These are phyloP conservation scores for Neostapfia colusana DNA, from an alignment of 176 grass and related monocot genomes.

Conservation along the genomic window DNA sequence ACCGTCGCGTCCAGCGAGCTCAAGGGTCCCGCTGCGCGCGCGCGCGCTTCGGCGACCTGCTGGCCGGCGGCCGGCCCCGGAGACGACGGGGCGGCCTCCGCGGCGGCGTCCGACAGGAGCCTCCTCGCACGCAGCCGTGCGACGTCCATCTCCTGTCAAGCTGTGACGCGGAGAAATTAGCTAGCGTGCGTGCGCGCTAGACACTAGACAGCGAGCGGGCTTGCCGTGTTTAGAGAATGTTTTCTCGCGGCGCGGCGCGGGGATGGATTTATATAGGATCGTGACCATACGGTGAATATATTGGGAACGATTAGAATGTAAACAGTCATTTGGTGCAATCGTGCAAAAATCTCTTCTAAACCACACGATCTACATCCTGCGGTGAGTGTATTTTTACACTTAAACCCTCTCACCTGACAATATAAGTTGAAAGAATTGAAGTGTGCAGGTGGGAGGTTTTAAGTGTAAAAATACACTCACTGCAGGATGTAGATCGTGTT, in stretches of 20 bases:
- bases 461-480: too few species aligned
- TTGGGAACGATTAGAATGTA: too few species aligned
- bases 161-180: not conserved
- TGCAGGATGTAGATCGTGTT: too few species aligned
- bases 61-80: not conserved
- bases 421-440: too few species aligned
- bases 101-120: constrained; percentile 40
- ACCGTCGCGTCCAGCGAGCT: constrained; percentile 55
- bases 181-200: not conserved
- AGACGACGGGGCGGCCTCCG: constrained; percentile 4
- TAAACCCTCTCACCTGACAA: too few species aligned
- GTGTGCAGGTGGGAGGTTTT: too few species aligned
- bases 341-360: too few species aligned
- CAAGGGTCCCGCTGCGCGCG: constrained; percentile 27
- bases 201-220: not conserved
- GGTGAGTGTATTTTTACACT: too few species aligned
- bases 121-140: constrained; percentile 44
- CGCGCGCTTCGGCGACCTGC: not conserved
- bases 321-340: too few species aligned
- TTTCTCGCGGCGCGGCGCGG: constrained; percentile 30
- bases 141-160: constrained; percentile 47
- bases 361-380: too few species aligned
- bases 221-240: not conserved
- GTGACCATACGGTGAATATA: not conserved
- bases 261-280: constrained; percentile 39